Evolutionary conservation across 129 eudicot species (phyloP).

Genomic region (Helianthus tuberosus): DNA sequence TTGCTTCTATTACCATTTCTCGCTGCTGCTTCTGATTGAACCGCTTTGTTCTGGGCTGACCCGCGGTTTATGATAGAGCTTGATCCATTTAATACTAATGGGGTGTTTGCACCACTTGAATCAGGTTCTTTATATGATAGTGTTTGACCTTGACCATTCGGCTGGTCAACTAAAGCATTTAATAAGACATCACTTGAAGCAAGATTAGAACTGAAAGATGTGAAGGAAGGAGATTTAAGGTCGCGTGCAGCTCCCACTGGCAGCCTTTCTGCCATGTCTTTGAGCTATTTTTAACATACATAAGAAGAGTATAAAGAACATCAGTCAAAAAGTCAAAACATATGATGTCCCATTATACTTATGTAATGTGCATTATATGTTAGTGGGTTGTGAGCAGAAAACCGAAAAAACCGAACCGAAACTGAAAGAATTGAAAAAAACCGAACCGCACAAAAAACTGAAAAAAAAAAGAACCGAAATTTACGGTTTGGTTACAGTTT

Average conservation of each 20-base stretch:
- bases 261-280: conserved; percentile 94
- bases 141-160: conserved; percentile 55
- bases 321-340: neutral
- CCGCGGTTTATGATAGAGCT: conserved; percentile 45
- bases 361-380: neutral
- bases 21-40: conserved; percentile 49
- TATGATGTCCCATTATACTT: neutral
- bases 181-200: conserved; percentile 47
- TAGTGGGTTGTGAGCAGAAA: neutral
- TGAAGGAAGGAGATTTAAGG: conserved; percentile 57
- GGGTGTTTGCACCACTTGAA: conserved; percentile 50
- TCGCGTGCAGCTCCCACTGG: conserved; percentile 84
- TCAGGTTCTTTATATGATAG: conserved; percentile 52
- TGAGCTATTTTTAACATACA: conserved; percentile 51
- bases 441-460: no score
- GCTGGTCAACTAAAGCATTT: conserved; percentile 49
- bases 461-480: no score
- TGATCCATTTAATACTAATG: conserved; percentile 52
- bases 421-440: neutral
- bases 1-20: conserved; percentile 60
- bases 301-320: conserved; percentile 8
- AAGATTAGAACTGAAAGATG: conserved; percentile 52
- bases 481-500: no score
- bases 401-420: no score
- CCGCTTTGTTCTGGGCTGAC: conserved; percentile 53